A percentile compares a stretch with the other conserved stretches of the same genome.
Conservation (phyloP, 2,329 filamentous ascomycete genomes). For the Cadophora sp. region DNA sequence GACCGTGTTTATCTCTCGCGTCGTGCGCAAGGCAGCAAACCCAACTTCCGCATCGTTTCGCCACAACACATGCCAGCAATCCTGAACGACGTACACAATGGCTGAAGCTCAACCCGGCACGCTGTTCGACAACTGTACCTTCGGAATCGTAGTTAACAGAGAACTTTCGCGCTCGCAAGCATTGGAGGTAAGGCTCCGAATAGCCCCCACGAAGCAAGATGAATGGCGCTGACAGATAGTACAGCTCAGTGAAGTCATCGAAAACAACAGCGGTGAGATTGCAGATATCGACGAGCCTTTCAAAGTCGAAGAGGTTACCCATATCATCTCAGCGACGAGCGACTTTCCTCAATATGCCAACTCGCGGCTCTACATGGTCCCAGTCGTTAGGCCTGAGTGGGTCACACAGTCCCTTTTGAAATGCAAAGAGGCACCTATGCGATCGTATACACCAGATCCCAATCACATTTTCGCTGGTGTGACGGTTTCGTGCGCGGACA, state of each 20-base stretch:
- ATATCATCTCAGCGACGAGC: slow-evolving; percentile 77
- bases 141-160: slow-evolving; percentile 40
- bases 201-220: neutral
- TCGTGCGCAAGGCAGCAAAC: slow-evolving; percentile 17
- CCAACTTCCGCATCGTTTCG: neutral
- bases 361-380: slow-evolving; percentile 78
- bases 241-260: slow-evolving; percentile 39
- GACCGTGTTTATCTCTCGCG: slow-evolving; percentile 6
- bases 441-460: slow-evolving; percentile 90
- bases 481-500: slow-evolving; percentile 80
- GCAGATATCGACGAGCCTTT: slow-evolving; percentile 47
- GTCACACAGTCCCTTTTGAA: slow-evolving; percentile 73
- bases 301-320: slow-evolving; percentile 58
- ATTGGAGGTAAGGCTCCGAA: slow-evolving; percentile 32
- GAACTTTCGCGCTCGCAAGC: slow-evolving; percentile 33
- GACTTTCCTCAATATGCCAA: slow-evolving; percentile 89
- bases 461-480: slow-evolving; percentile 89
- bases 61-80: slow-evolving; percentile 9
- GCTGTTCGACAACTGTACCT: slow-evolving; percentile 41
- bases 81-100: slow-evolving; percentile 22
- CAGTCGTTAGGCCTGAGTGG: slow-evolving; percentile 86
- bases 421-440: slow-evolving; percentile 75
- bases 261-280: slow-evolving; percentile 47
- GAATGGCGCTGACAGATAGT: neutral
- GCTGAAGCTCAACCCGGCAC: slow-evolving; percentile 23